Evolutionary conservation across 139 green algal species (phyloP).

Genomic region (Astrephomene gubernaculifera): DNA sequence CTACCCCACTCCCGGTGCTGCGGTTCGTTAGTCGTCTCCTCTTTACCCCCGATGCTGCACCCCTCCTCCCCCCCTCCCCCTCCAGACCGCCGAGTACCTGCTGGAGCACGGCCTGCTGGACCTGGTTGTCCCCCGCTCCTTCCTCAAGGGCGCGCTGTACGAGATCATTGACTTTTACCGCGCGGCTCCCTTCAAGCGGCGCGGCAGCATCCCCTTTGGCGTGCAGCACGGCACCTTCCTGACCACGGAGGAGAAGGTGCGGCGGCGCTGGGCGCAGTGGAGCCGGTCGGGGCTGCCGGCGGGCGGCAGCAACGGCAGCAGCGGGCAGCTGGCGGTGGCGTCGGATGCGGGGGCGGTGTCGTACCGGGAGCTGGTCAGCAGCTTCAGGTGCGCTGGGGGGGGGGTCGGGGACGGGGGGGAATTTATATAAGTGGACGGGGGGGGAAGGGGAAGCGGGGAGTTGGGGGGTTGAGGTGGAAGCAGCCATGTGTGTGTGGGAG

Average conservation of each 20-base stretch:
- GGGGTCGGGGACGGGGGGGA: background rate
- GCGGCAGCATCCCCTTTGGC: constrained; percentile 64
- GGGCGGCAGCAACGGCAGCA: constrained; percentile 13
- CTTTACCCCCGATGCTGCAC: background rate
- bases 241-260: constrained; percentile 60
- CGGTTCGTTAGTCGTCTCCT: too few species aligned
- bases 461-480: background rate
- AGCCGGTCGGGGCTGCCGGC: too few species aligned
- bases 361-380: constrained; percentile 55
- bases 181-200: constrained; percentile 66
- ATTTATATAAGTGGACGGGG: background rate
- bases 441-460: background rate
- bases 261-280: constrained; percentile 40
- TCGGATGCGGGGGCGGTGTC: constrained; percentile 1
- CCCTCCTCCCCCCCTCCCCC: background rate
- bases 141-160: constrained; percentile 74
- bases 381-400: constrained; percentile 8
- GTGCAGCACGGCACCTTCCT: constrained; percentile 68
- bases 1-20: too few species aligned
- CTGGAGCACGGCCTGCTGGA: constrained; percentile 73
- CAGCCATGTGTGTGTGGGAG: background rate
- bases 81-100: constrained; percentile 74
- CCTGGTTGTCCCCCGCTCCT: constrained; percentile 70
- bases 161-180: constrained; percentile 79
- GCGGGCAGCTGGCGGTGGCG: constrained; percentile 17